Evolutionary conservation across 2,329 filamentous ascomycete species (phyloP).

Genomic region (Fusarium chlamydosporum): DNA sequence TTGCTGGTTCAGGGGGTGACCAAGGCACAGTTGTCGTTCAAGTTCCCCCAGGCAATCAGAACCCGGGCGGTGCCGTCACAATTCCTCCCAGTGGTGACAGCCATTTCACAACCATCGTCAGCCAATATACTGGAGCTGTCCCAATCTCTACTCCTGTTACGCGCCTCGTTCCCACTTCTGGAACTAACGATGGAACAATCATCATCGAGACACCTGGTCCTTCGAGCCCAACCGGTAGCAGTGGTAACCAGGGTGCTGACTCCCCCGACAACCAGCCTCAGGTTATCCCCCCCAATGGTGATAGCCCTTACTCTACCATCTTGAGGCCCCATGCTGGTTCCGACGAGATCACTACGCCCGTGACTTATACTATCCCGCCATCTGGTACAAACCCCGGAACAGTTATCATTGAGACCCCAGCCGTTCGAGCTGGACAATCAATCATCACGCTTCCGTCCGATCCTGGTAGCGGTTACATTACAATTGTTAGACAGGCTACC

Average conservation of each 20-base stretch:
- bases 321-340: constrained; percentile 32
- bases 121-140: constrained; percentile 26
- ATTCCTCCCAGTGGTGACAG: constrained; percentile 37
- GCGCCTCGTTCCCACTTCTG: constrained; percentile 33
- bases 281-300: constrained; percentile 28
- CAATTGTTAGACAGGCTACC: constrained; percentile 27
- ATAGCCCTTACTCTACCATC: constrained; percentile 32
- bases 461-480: constrained; percentile 36
- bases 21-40: constrained; percentile 38
- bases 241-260: constrained; percentile 5
- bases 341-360: constrained; percentile 31
- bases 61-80: constrained; percentile 26
- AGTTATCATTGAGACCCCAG: constrained; percentile 36
- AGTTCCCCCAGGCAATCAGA: constrained; percentile 34
- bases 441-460: constrained; percentile 38
- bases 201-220: constrained; percentile 38
- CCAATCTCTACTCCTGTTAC: constrained; percentile 36
- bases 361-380: constrained; percentile 33
- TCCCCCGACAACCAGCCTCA: constrained; percentile 23
- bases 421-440: constrained; percentile 25
- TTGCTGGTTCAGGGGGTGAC: constrained; percentile 18
- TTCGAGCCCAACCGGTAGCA: constrained; percentile 7
- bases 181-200: constrained; percentile 33
- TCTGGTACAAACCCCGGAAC: constrained; percentile 27
- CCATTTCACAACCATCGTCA: constrained; percentile 35